These are phyloP conservation scores for Tolypocladium nubicola DNA, from an alignment of 2,329 filamentous ascomycete genomes.

Conservation along the genomic window DNA sequence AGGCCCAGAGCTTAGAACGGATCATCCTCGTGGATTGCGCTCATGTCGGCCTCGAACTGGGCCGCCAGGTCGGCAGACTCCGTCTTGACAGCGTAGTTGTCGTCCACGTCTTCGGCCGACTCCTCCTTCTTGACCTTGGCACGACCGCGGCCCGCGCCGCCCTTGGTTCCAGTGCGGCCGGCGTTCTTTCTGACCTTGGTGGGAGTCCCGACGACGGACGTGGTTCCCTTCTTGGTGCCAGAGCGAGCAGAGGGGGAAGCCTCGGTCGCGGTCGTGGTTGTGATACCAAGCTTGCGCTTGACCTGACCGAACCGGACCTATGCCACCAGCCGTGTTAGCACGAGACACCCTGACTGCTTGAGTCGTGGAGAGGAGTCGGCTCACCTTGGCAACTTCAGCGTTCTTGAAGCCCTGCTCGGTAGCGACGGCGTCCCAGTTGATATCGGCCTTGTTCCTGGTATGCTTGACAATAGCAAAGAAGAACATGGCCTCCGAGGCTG, in stretches of 20 bases:
- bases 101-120: slow-evolving; percentile 6
- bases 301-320: slow-evolving; percentile 39
- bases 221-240: slow-evolving; percentile 12
- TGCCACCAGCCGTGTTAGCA: not conserved
- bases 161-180: slow-evolving; percentile 12
- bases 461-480: slow-evolving; percentile 35
- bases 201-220: slow-evolving; percentile 7
- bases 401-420: slow-evolving; percentile 31
- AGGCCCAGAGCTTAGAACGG: slow-evolving; percentile 5
- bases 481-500: slow-evolving; percentile 29
- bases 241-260: slow-evolving; percentile 5
- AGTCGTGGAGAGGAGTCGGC: not conserved
- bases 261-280: slow-evolving; percentile 14
- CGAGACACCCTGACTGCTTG: not conserved
- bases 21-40: slow-evolving; percentile 1
- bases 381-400: slow-evolving; percentile 32
- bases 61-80: slow-evolving; percentile 9
- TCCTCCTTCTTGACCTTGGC: slow-evolving; percentile 11
- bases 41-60: slow-evolving; percentile 8
- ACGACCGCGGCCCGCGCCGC: slow-evolving; percentile 7
- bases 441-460: slow-evolving; percentile 28
- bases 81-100: slow-evolving; percentile 5
- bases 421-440: slow-evolving; percentile 39
- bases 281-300: slow-evolving; percentile 33
- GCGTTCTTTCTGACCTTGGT: slow-evolving; percentile 20